A percentile compares a stretch with the other conserved stretches of the same genome.
These are phyloP conservation scores for Pythium sp. DNA, from an alignment of 352 stramenopile genomes.

Conservation along the genomic window DNA sequence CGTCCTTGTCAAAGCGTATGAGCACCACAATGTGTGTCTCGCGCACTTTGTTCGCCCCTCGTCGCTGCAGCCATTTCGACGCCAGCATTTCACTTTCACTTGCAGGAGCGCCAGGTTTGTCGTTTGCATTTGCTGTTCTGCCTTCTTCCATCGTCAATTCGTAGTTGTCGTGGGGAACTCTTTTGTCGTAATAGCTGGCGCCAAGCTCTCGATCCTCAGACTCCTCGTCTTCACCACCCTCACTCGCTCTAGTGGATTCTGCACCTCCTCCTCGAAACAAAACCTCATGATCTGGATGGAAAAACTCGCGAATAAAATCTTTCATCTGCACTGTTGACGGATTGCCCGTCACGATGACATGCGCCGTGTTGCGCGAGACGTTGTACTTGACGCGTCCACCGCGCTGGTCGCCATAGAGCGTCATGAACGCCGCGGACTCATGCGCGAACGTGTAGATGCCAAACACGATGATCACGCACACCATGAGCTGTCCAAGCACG, in stretches of 20 bases:
- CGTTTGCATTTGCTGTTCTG: neutral
- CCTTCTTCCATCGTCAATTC: conserved; percentile 15
- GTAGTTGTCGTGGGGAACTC: neutral
- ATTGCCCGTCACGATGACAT: conserved; percentile 87
- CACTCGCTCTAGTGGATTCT: conserved; percentile 9
- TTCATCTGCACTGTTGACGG: conserved; percentile 74
- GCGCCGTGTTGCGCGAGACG: conserved; percentile 57
- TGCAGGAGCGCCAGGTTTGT: neutral
- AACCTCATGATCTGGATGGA: conserved; percentile 79
- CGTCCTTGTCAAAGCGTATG: conserved; percentile 68
- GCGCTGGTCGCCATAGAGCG: conserved; percentile 70
- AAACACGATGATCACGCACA: conserved; percentile 83
- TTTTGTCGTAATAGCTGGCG: conserved; percentile 2
- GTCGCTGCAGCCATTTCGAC: conserved; percentile 54
- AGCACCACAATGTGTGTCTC: conserved; percentile 82
- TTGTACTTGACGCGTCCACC: conserved; percentile 57
- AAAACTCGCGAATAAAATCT: conserved; percentile 88
- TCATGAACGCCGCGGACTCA: conserved; percentile 76
- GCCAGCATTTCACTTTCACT: conserved; percentile 12
- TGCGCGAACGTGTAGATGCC: conserved; percentile 88
- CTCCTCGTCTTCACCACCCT: conserved; percentile 19
- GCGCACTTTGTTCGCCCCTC: conserved; percentile 41
- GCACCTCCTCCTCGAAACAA: conserved; percentile 24
- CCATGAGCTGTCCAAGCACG: conserved; percentile 69
- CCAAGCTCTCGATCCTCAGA: neutral